Conservation (phyloP, 2,329 filamentous ascomycete species). For the Aspergillus luchuensis region DNA sequence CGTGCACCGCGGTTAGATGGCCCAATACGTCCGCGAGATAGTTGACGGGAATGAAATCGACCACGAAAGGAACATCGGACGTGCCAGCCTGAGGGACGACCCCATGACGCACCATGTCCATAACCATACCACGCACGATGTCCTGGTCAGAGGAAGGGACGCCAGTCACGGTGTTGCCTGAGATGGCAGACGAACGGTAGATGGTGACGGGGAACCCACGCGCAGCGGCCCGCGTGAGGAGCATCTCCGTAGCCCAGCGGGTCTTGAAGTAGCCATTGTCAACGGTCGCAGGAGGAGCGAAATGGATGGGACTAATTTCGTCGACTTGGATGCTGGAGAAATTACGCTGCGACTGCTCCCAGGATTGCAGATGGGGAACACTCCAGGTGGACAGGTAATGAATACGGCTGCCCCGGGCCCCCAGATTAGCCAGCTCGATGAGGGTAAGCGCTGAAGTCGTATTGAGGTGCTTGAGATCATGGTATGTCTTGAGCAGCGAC, state of each 20-base stretch:
- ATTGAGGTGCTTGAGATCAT: not conserved
- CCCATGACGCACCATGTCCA: not conserved
- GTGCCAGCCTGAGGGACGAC: not conserved
- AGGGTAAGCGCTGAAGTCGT: not conserved
- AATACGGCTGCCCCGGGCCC: not conserved
- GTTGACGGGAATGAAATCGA: constrained; percentile 8
- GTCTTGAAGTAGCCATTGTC: constrained; percentile 8
- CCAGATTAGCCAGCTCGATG: not conserved
- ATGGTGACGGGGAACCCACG: constrained; percentile 8
- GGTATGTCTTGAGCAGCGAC: constrained; percentile 5
- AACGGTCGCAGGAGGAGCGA: not conserved
- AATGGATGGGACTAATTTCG: not conserved
- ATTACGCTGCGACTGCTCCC: not conserved
- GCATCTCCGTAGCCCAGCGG: constrained; percentile 3
- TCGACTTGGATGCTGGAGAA: not conserved
- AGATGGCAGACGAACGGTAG: constrained; percentile 2
- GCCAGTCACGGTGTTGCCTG: not conserved
- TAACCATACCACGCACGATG: not conserved
- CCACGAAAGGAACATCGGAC: not conserved
- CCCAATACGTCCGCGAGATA: not conserved
- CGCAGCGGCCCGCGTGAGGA: not conserved
- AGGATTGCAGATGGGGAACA: constrained; percentile 7
- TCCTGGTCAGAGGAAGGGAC: not conserved
- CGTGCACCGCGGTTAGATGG: not conserved
- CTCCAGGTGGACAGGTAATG: constrained; percentile 10